These are phyloP conservation scores for Botryotinia calthae DNA, from an alignment of 2,329 filamentous ascomycete genomes.

Conservation along the genomic window DNA sequence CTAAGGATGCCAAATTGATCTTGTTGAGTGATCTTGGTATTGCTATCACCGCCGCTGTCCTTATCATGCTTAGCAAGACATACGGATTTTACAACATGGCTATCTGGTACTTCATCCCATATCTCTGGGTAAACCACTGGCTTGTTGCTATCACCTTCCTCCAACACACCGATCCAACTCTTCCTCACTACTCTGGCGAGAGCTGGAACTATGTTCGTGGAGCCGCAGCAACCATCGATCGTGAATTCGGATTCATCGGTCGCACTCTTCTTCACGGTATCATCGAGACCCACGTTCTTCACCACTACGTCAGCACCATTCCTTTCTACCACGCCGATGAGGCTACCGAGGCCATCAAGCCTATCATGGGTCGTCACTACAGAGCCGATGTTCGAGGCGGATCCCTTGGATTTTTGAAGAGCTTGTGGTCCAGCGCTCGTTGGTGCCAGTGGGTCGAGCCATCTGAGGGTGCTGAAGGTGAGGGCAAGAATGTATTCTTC, in stretches of 20 bases:
- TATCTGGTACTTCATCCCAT: constrained; percentile 94
- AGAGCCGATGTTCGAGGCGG: constrained; percentile 77
- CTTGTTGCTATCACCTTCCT: constrained; percentile 96
- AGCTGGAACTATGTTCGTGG: constrained; percentile 93
- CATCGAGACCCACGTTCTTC: constrained; percentile 69
- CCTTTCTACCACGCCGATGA: constrained; percentile 97
- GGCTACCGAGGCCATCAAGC: constrained; percentile 89
- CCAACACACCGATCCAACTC: constrained; percentile 91
- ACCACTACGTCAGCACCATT: constrained; percentile 95
- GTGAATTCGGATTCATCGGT: constrained; percentile 94
- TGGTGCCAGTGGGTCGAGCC: constrained; percentile 98
- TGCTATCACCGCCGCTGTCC: constrained; percentile 55
- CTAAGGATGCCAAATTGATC: constrained; percentile 85
- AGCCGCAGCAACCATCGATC: constrained; percentile 92
- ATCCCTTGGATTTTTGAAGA: constrained; percentile 75
- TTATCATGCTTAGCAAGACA: constrained; percentile 63
- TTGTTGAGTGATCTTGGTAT: constrained; percentile 82
- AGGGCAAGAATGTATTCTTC: constrained; percentile 88
- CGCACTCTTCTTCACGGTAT: constrained; percentile 38
- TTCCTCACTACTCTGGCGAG: constrained; percentile 85
- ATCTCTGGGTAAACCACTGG: constrained; percentile 99
- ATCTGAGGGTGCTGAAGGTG: constrained; percentile 73
- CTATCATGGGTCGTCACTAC: constrained; percentile 94
- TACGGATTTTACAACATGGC: constrained; percentile 84
- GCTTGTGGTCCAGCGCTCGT: constrained; percentile 76